Evolutionary conservation across 306 rosid species (phyloP), one percentile per base, ranked within the genome.

Genomic region (Quercus aquifolioides): DNA sequence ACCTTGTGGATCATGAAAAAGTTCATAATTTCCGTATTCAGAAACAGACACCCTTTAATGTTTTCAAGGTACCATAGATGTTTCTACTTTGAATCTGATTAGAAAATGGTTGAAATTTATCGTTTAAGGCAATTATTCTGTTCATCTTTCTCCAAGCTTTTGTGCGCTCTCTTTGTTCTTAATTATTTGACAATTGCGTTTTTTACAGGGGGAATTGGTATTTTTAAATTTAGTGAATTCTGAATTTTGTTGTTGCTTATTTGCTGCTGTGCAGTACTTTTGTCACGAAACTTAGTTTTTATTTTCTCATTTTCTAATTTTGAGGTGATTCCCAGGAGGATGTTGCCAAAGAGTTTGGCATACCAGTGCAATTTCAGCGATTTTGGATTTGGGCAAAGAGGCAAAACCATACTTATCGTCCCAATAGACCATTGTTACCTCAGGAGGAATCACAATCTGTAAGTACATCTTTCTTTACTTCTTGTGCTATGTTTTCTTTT

Each of bases 301-400:
- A 49, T 71, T 20, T 35, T 20, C 19, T 13, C 21, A 6, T 23
- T 26, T 13, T 6, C 1, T 17, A 1, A 49, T 20, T 74, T 75
- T 76, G 77, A 67, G 63, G 68, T 71, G 76, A 23, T 76, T 52
- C 19, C 76, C 93, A 94, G 98, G 97, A 94, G 78, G 97, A 94
- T 26, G 93, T 94, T 82, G 97, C 98, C 0, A 91, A 79, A 82
- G 97, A 87, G 87, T 82, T 90, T 68, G 94, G 92, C 64, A 88
- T 94, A 85, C 97, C 98, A 28, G 92, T 89, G 84, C 91, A 83
- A 77, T 88, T 69, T 79, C 98, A 87, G 78, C 93, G 98, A 11
- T 92, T 89, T 81, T 94, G 98, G 98, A 69, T 94, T 81, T 94
- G 98, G 98, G 98, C 98, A 17, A 94, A 92, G 87, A 88, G 98